phyloP scores from a whole-genome alignment of 768 basidiomycete species.

The Mycena sanguinolenta region DNA sequence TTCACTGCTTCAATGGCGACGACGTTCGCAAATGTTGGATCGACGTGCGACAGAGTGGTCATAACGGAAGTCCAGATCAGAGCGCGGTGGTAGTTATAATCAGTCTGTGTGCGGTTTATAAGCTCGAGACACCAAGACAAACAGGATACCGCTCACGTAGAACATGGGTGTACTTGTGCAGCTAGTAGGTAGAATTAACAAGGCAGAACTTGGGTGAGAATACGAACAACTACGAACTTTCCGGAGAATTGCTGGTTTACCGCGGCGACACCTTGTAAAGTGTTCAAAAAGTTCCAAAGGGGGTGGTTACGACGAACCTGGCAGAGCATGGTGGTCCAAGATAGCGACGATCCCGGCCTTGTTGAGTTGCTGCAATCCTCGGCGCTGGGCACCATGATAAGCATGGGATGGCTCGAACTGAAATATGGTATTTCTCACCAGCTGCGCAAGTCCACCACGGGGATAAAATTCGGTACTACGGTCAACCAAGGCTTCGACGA shows the following conservation, averaged over 20 bases:
- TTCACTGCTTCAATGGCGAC: slow-evolving; percentile 84
- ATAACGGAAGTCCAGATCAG: slow-evolving; percentile 86
- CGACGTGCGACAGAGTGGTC: slow-evolving; percentile 78
- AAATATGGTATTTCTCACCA: slow-evolving; percentile 58
- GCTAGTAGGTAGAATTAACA: slow-evolving; percentile 48
- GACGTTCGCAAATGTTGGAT: slow-evolving; percentile 74
- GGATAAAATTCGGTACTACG: slow-evolving; percentile 73
- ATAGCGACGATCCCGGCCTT: slow-evolving; percentile 76
- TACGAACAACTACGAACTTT: slow-evolving; percentile 59
- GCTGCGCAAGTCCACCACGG: slow-evolving; percentile 73
- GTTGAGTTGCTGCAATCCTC: slow-evolving; percentile 71
- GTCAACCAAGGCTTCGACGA: slow-evolving; percentile 80
- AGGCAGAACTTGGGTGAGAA: slow-evolving; percentile 64
- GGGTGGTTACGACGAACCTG: no score
- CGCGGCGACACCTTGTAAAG: slow-evolving; percentile 73
- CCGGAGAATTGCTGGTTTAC: slow-evolving; percentile 83
- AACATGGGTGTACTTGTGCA: slow-evolving; percentile 80
- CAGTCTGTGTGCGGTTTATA: slow-evolving; percentile 58
- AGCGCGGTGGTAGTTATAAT: slow-evolving; percentile 78
- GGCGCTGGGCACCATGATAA: slow-evolving; percentile 66
- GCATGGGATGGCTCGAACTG: slow-evolving; percentile 8
- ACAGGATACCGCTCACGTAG: slow-evolving; percentile 64
- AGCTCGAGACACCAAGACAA: background rate
- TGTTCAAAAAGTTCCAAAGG: no score
- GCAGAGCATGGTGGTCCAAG: slow-evolving; percentile 74